Percentiles rank a stretch among this genome's conserved stretches.
Evolutionary conservation across 306 rosid genomes (phyloP).

Genomic region (Canavalia ensiformis): DNA sequence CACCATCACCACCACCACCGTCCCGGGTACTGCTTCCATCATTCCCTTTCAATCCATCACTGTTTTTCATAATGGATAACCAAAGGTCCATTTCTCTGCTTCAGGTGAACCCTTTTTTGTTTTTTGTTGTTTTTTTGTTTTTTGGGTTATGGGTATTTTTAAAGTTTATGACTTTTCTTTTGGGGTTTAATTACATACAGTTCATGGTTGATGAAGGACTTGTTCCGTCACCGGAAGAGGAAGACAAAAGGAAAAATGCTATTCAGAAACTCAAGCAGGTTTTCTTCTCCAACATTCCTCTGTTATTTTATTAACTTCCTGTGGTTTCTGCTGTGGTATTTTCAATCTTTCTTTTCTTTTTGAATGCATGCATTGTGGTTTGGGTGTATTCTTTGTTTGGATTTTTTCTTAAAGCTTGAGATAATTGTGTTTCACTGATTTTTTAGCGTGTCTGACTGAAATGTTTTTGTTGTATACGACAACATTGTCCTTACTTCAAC

Average conservation of each 20-base stretch:
- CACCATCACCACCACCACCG: too few relatives aligned
- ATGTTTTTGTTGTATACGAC: background rate
- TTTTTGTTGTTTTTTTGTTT: background rate
- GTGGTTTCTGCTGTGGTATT: conserved; percentile 10
- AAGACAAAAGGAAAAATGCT: conserved; percentile 45
- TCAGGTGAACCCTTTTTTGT: conserved; percentile 45
- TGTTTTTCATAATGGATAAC: conserved; percentile 41
- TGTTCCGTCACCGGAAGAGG: conserved; percentile 51
- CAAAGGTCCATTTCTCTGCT: conserved; percentile 53
- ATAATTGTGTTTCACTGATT: background rate
- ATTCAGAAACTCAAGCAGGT: conserved; percentile 60
- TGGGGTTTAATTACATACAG: conserved; percentile 38
- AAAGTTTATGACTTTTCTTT: conserved; percentile 7
- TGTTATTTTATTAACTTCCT: background rate
- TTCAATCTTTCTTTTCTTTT: background rate
- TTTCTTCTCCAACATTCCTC: conserved; percentile 30
- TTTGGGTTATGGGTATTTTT: background rate
- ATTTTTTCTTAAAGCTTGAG: background rate
- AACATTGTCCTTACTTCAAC: conserved; percentile 3
- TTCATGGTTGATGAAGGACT: conserved; percentile 55
- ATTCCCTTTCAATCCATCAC: conserved; percentile 25
- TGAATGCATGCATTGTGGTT: conserved; percentile 5
- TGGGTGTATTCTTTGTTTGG: background rate
- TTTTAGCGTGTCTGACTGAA: conserved; percentile 3
- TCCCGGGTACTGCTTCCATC: background rate